Base-by-base conservation (phyloP, 108 stramenopile genomes). In the Nitzschia palea region DNA sequence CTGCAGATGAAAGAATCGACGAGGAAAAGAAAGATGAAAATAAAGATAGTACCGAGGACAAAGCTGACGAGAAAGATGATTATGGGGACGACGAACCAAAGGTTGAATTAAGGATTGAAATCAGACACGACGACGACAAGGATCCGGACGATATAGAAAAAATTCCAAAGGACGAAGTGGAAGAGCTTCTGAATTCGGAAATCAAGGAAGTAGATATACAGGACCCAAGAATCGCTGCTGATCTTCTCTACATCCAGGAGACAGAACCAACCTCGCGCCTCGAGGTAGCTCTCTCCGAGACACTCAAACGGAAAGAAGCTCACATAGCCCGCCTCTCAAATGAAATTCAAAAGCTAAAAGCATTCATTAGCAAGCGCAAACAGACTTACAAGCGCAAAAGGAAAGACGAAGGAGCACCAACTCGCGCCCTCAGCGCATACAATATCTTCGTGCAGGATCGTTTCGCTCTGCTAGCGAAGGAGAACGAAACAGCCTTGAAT, bases 321-420 rank as follows among this genome's bases (percentile, higher is more conserved):
- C 81, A 84, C 50, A 73, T 86, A 58, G 70, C 73, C 22, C 75
- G 80, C 3, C 70, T 90, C 0, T 60, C 70, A 2, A 40, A 25
- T n/a, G 89, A 90, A 67, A 70, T 90, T 25, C 59, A 36, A 9
- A 86, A 90, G 53, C 74, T 90, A 30, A 86, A 86, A 59, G 64
- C 62, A 9, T 87, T 91, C 66, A 77, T 87, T 36, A 79, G 71
- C 63, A 91, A 84, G 60, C 76, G 90, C 32, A 91, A 88, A 51
- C 90, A 91, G 58, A 91, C 86, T 22, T 91, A 91, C 82, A 88
- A 87, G 58, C 81, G 90, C 9, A 91, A 91, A 61, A 76, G 86
- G 6, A 88, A 86, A 58, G 87, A 88, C 36, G 86, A 86, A 59
- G 80, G 79, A 3, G 90, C 90, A 10, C 90, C 90, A 0, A 80